A percentile compares a stretch with the other conserved stretches of the same genome.
Evolutionary conservation across 2,329 filamentous ascomycete genomes (phyloP).

Genomic region (Pseudophaeomoniella oleicola): DNA sequence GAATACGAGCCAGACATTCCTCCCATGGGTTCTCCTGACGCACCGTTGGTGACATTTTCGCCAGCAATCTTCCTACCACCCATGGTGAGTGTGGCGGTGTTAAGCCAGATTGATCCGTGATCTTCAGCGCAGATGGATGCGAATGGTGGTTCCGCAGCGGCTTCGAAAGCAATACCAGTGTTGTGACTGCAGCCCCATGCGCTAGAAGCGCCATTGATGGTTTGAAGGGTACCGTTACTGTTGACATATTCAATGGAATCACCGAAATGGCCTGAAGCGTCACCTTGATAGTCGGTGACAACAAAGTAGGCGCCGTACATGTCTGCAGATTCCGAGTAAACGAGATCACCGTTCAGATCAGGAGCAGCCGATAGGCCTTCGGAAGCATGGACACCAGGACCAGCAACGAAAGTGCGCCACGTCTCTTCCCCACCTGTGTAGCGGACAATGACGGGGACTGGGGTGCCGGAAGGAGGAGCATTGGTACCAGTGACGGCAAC

Average conservation of each 20-base stretch:
- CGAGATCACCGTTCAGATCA: constrained; percentile 48
- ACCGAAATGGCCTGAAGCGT: constrained; percentile 41
- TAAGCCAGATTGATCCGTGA: constrained; percentile 50
- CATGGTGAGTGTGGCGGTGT: constrained; percentile 46
- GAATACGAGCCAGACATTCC: constrained; percentile 51
- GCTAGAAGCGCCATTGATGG: constrained; percentile 38
- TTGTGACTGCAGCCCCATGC: constrained; percentile 51
- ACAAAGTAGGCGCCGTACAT: constrained; percentile 50
- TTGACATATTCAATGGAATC: constrained; percentile 40
- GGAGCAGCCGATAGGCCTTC: constrained; percentile 37
- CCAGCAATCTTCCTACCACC: constrained; percentile 45
- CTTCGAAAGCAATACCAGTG: constrained; percentile 49
- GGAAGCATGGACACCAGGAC: constrained; percentile 34
- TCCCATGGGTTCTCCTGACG: constrained; percentile 43
- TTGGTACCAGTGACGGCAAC: constrained; percentile 36
- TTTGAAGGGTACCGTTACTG: constrained; percentile 33
- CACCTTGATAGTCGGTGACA: constrained; percentile 42
- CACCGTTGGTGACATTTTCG: constrained; percentile 47
- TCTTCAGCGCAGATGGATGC: constrained; percentile 47
- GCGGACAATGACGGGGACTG: constrained; percentile 44
- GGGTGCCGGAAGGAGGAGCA: constrained; percentile 32
- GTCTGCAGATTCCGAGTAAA: constrained; percentile 39
- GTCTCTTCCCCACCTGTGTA: constrained; percentile 39
- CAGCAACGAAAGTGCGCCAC: constrained; percentile 46
- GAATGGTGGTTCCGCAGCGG: constrained; percentile 42